Conservation (phyloP, 352 stramenopile genomes). For the Salisapilia sapeloensis region DNA sequence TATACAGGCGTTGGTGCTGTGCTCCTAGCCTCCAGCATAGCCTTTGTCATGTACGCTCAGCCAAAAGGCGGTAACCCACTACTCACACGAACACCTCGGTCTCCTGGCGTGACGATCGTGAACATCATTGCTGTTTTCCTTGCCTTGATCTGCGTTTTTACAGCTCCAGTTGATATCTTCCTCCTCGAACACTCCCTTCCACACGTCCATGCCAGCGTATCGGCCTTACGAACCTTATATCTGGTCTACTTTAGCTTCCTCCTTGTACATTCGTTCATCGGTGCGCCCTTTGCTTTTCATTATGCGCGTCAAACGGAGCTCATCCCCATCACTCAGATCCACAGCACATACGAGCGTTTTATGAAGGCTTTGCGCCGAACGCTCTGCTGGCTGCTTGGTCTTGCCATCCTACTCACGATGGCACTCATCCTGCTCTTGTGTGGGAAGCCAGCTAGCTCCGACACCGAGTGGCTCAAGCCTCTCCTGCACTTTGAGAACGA, state of each 20-base stretch:
- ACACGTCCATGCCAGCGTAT: constrained; percentile 29
- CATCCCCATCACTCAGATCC: constrained; percentile 58
- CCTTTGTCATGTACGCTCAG: constrained; percentile 46
- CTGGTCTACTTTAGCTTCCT: constrained; percentile 48
- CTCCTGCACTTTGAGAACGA: constrained; percentile 60
- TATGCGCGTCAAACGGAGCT: constrained; percentile 76
- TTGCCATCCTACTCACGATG: constrained; percentile 49
- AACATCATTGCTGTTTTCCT: constrained; percentile 54
- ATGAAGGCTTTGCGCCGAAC: constrained; percentile 54
- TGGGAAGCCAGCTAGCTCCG: constrained; percentile 50
- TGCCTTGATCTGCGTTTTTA: constrained; percentile 60
- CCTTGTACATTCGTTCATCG: constrained; percentile 44
- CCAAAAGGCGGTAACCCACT: constrained; percentile 29
- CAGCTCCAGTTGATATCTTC: constrained; percentile 61
- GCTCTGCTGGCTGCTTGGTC: constrained; percentile 45
- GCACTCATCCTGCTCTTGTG: constrained; percentile 52
- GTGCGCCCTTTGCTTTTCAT: constrained; percentile 60
- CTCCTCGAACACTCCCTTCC: constrained; percentile 53
- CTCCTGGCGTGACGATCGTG: constrained; percentile 45
- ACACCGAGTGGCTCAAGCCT: constrained; percentile 74
- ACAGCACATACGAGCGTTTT: constrained; percentile 28
- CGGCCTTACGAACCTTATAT: constrained; percentile 43
- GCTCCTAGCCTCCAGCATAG: constrained; percentile 31
- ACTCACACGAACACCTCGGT: constrained; percentile 40
- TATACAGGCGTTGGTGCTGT: constrained; percentile 41